These are phyloP conservation scores for Grosmannia clavigera DNA, from an alignment of 2,329 filamentous ascomycete genomes.

Conservation along the genomic window DNA sequence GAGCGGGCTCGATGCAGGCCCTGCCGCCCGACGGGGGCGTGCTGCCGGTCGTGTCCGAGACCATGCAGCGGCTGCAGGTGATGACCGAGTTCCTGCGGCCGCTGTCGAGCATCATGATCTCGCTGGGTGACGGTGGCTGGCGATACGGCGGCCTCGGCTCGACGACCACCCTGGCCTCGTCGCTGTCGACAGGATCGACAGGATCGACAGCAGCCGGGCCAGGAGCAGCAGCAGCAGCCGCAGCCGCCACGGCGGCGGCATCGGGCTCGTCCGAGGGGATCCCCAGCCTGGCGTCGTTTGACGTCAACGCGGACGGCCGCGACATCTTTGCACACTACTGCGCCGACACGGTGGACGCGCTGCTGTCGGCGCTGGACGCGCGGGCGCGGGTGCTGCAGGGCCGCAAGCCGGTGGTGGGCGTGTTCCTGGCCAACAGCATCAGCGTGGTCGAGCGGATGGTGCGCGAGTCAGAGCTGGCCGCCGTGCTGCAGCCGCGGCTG, in stretches of 20 bases:
- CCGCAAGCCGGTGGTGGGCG: slow-evolving; percentile 65
- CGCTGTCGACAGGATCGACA: not conserved
- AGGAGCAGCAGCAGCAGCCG: not conserved
- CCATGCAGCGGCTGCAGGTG: slow-evolving; percentile 73
- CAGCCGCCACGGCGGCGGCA: slow-evolving; percentile 13
- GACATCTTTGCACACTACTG: slow-evolving; percentile 86
- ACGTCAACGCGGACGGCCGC: slow-evolving; percentile 77
- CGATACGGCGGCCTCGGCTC: slow-evolving; percentile 30
- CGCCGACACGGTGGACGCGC: slow-evolving; percentile 71
- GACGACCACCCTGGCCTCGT: not conserved
- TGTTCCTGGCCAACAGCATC: slow-evolving; percentile 84
- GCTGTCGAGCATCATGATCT: slow-evolving; percentile 80
- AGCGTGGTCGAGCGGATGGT: slow-evolving; percentile 77
- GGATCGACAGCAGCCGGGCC: too few species aligned
- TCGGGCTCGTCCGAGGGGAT: slow-evolving; percentile 34
- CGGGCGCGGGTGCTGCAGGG: slow-evolving; percentile 60
- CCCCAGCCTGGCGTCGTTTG: slow-evolving; percentile 65
- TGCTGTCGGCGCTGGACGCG: slow-evolving; percentile 62
- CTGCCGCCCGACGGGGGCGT: slow-evolving; percentile 70
- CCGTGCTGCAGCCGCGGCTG: slow-evolving; percentile 56
- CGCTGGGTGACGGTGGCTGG: slow-evolving; percentile 89
- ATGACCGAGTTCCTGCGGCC: slow-evolving; percentile 81
- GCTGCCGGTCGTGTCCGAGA: slow-evolving; percentile 66
- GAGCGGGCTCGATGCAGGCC: slow-evolving; percentile 49
- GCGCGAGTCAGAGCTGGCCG: slow-evolving; percentile 62